Conservation (phyloP, 768 basidiomycete genomes). For the Boletales sp. region DNA sequence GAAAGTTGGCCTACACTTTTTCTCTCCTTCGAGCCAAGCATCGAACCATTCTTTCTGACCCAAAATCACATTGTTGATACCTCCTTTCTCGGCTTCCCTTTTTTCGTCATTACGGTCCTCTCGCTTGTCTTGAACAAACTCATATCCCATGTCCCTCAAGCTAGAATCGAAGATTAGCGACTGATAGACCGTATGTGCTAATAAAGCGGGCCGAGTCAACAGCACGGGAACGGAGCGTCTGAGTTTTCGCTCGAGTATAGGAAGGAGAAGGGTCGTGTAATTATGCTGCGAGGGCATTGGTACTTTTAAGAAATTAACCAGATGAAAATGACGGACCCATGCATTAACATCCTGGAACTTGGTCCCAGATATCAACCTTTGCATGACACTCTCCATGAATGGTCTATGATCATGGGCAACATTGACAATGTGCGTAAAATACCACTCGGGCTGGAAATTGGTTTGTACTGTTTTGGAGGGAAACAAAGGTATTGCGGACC, state of each 20-base stretch:
- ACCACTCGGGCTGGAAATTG: conserved; percentile 85
- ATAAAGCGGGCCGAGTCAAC: conserved; percentile 71
- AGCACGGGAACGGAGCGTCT: conserved; percentile 69
- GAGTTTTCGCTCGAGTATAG: conserved; percentile 73
- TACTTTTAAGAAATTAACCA: neutral
- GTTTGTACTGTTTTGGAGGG: neutral
- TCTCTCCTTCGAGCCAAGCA: conserved; percentile 87
- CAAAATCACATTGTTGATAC: conserved; percentile 78
- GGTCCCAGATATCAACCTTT: conserved; percentile 61
- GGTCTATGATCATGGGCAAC: conserved; percentile 77
- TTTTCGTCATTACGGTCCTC: conserved; percentile 12
- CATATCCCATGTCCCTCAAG: conserved; percentile 71
- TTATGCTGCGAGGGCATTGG: conserved; percentile 56
- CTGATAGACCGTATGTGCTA: conserved; percentile 96
- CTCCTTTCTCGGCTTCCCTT: conserved; percentile 53
- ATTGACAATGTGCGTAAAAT: conserved; percentile 88
- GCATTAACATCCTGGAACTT: conserved; percentile 66
- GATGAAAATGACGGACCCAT: conserved; percentile 50
- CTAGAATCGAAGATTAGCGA: conserved; percentile 83
- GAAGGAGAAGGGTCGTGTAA: conserved; percentile 75
- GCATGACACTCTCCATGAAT: conserved; percentile 76
- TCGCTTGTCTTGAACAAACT: conserved; percentile 33
- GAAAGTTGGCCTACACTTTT: conserved; percentile 59
- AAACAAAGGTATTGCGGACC: conserved; percentile 37
- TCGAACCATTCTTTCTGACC: conserved; percentile 87